Base-by-base conservation (phyloP, 805 yeast genomes). In the Ogataea nonfermentans region DNA sequence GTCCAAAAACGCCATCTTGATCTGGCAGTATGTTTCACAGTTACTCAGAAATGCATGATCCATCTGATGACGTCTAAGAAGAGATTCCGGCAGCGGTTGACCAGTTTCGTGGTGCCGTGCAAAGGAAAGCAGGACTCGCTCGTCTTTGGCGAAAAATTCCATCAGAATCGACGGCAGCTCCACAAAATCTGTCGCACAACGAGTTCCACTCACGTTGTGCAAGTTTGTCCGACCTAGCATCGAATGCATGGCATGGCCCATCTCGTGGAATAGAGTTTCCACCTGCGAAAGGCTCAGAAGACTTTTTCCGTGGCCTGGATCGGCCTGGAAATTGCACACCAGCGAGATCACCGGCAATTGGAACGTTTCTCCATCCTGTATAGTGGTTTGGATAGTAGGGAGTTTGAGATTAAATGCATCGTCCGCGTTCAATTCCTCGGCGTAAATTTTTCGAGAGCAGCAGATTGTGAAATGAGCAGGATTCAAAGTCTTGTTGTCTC, bases 181-280 rank as follows among this genome's bases (percentile, higher is more conserved):
- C 12, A 93, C 99, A 65, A 93, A 93, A 61, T 93, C 99, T 0
- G 98, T 87, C 4, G 87, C 84, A 59, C 98, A 91, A 43, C 99
- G 73, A 0, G 99, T 93, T 3, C 99, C 99, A 24, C 95, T 81
- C 7, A 91, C 83, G 59, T 89, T 93, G 59, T 93, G 99, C 37
- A 91, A 65, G 29, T 81, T 72, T 0, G 99, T 93, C 46, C 91
- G 74, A 0, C 98, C 99, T 14, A 93, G 66, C 96, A 93, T 91
- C 3, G 97, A 87, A 61, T 93, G 99, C 78, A 93, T 84, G 1
- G 98, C 98, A 62, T 93, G 99, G 1, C 99, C 99, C 96, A 93
- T 89, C 63, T 93, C 99, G 63, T 93, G 99, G 67, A 93, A 93
- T 13, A 93, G 66, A 0, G 99, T 93, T 53, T 91, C 96, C 14